These are phyloP conservation scores for Parafenestella ontariensis DNA, from an alignment of 2,329 filamentous ascomycete genomes.

Conservation along the genomic window DNA sequence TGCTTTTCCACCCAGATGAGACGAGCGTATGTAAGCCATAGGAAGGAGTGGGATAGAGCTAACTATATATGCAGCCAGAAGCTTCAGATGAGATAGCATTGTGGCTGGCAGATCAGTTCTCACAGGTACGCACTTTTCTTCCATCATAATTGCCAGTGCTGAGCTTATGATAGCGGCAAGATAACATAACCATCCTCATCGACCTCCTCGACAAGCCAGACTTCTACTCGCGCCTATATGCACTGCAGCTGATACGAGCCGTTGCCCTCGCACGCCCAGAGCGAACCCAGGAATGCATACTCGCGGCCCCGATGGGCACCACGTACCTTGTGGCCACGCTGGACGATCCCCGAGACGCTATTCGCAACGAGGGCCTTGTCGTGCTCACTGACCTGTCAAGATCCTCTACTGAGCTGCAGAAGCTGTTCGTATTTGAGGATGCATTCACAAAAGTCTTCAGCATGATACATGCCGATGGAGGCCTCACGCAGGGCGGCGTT, in stretches of 20 bases:
- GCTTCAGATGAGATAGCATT: constrained; percentile 94
- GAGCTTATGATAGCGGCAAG: constrained; percentile 75
- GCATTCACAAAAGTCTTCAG: constrained; percentile 87
- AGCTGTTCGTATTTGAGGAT: constrained; percentile 93
- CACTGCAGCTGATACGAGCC: constrained; percentile 84
- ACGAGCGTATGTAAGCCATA: constrained; percentile 52
- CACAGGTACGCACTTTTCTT: constrained; percentile 66
- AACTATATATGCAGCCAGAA: constrained; percentile 70
- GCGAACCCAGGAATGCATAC: constrained; percentile 91
- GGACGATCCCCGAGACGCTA: constrained; percentile 83
- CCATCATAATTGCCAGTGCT: constrained; percentile 48
- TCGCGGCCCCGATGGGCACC: constrained; percentile 86
- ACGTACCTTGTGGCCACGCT: constrained; percentile 83
- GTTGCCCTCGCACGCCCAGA: constrained; percentile 87
- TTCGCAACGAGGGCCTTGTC: constrained; percentile 83
- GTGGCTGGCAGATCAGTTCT: constrained; percentile 98
- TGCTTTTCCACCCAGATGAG: constrained; percentile 80
- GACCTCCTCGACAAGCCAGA: constrained; percentile 87
- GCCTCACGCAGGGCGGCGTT: constrained; percentile 80
- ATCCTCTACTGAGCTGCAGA: constrained; percentile 86
- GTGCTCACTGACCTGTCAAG: constrained; percentile 88
- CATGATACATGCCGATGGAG: constrained; percentile 83
- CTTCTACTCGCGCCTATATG: constrained; percentile 91
- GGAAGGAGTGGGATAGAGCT: neutral
- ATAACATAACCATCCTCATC: constrained; percentile 90